A percentile compares a stretch with the other conserved stretches of the same genome.
Evolutionary conservation across 768 basidiomycete species (phyloP).

Genomic region (Fomitopsis pulvina): DNA sequence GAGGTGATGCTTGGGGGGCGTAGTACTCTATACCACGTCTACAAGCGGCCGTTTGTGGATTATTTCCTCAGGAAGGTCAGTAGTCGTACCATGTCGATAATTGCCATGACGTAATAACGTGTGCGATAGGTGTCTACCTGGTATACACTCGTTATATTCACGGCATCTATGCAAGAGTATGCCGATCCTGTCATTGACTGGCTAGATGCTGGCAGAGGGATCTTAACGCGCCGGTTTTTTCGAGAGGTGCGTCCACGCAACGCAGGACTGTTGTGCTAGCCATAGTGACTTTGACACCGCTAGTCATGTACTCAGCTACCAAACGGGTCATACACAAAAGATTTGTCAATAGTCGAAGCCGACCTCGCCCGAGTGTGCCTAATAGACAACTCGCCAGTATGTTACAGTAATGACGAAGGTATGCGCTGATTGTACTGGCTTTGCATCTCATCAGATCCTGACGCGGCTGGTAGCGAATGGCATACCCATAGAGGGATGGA

Average conservation of each 20-base stretch:
- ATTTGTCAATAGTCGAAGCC: slow-evolving; percentile 78
- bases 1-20: slow-evolving; percentile 87
- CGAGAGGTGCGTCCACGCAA: slow-evolving; percentile 63
- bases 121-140: slow-evolving; percentile 82
- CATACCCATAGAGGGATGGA: slow-evolving; percentile 99
- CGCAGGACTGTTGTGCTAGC: not conserved
- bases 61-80: slow-evolving; percentile 84
- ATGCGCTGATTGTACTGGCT: slow-evolving; percentile 14
- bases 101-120: slow-evolving; percentile 2
- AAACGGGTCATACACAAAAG: slow-evolving; percentile 94
- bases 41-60: slow-evolving; percentile 97
- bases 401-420: slow-evolving; percentile 93
- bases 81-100: slow-evolving; percentile 4
- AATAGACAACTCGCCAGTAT: slow-evolving; percentile 92
- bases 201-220: slow-evolving; percentile 92
- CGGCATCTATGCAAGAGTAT: slow-evolving; percentile 98
- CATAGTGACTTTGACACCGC: not conserved
- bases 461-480: slow-evolving; percentile 69
- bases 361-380: slow-evolving; percentile 93
- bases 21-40: slow-evolving; percentile 94
- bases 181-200: slow-evolving; percentile 99
- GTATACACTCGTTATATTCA: slow-evolving; percentile 99
- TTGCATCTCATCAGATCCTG: slow-evolving; percentile 1
- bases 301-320: slow-evolving; percentile 90
- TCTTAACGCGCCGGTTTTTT: slow-evolving; percentile 84